Percentiles rank a stretch among this genome's conserved stretches.
Evolutionary conservation across 331 rosid genomes (phyloP).

Genomic region (Quercus lobata): DNA sequence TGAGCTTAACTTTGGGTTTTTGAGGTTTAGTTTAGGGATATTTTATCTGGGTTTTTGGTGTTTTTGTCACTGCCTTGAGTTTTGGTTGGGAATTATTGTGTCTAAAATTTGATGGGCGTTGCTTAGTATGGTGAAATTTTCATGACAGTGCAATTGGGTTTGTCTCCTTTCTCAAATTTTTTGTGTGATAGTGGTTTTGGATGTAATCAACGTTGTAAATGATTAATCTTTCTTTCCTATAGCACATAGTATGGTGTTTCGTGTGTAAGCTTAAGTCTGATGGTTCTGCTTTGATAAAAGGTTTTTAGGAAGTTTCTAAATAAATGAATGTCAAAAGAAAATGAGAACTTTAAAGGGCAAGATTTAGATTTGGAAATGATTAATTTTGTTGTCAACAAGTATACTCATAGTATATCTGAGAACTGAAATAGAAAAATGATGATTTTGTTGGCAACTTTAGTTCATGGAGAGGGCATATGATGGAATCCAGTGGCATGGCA

Average conservation of each 20-base stretch:
- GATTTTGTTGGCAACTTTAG: constrained; percentile 8
- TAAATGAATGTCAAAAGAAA: background rate
- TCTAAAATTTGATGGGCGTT: no score
- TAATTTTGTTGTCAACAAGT: constrained; percentile 10
- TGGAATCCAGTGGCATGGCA: background rate
- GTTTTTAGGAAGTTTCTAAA: constrained; percentile 8
- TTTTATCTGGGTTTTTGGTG: constrained; percentile 11
- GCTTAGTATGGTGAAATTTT: no score
- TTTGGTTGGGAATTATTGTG: background rate
- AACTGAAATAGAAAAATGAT: background rate
- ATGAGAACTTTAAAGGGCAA: background rate
- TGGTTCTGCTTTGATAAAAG: background rate
- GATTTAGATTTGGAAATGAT: background rate
- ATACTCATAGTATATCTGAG: constrained; percentile 6
- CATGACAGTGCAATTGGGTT: background rate
- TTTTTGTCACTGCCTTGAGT: background rate
- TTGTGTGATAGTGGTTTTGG: background rate
- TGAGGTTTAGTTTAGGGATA: background rate
- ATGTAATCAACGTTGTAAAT: background rate
- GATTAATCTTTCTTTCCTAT: background rate
- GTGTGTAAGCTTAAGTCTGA: background rate
- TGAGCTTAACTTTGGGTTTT: background rate
- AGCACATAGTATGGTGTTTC: background rate
- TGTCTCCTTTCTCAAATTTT: background rate
- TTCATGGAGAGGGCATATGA: background rate